Evolutionary conservation across 441 rosid species (phyloP), one percentile per base, ranked within the genome.

Genomic region (Erysimum cheiri): DNA sequence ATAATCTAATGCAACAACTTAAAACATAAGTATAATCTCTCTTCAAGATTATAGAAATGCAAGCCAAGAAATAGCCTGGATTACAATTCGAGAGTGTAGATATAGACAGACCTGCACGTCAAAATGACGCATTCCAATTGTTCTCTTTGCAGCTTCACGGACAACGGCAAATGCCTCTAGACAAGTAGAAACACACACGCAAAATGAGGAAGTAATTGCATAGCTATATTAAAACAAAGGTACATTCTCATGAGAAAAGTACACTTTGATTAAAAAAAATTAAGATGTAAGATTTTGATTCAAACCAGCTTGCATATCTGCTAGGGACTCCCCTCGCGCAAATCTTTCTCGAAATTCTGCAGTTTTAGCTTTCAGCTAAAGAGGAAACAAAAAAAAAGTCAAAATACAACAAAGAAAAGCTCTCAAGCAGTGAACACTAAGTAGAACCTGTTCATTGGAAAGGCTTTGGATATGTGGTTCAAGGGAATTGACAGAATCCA

Each of bases 71-170:
- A 15, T 39, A 47, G 59, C 43, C 32, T 53, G 37, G 6, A 50
- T 12, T 59, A 60, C 15, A 60, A 28, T 12, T 70, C 33, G 44
- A 43, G 46, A 36, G 22, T 39, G 36, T 4, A 44, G 22, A 54
- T 32, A 63, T 28, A 33, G 48, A 60, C 67, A 66, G 71, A 91
- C 97, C 96, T 88, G 98, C 80, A 89, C 98, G 49, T 94, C 98
- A 86, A 94, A 94, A 84, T 89, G 97, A 77, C 97, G 97, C 97
- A 94, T 91, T 48, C 96, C 96, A 83, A 94, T 97, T 71, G 89
- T 88, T 85, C 98, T 88, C 73, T 71, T 89, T 39, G 97, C 97
- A 78, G 97, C 98, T 85, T 94, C 97, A 37, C 98, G 97, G 73
- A 94, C 97, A 76, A 91, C 97, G 4, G 97, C 91, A 84, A 90